phyloP scores from a whole-genome alignment of 2,329 filamentous ascomycete species.

The Gliomastix tumulicola region DNA sequence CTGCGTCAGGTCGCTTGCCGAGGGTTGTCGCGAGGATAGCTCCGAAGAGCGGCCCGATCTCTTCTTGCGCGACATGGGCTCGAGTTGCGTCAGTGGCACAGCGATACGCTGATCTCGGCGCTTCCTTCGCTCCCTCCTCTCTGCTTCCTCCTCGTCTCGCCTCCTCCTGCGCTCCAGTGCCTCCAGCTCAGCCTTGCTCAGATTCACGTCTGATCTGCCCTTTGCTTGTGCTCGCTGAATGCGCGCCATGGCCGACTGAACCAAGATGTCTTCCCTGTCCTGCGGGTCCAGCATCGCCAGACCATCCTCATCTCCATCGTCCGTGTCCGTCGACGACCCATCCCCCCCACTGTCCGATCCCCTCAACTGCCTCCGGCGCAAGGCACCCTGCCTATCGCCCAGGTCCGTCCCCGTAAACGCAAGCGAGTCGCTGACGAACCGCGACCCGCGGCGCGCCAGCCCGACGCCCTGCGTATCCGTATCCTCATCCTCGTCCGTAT shows the following conservation, averaged over 20 bases:
- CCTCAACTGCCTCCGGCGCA: constrained; percentile 3
- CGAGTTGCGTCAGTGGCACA: constrained; percentile 46
- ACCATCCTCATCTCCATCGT: constrained; percentile 22
- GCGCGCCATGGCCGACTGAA: constrained; percentile 71
- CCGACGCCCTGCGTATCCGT: constrained; percentile 49
- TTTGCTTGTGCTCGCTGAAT: constrained; percentile 72
- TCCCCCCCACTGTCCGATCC: constrained; percentile 26
- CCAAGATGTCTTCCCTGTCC: constrained; percentile 67
- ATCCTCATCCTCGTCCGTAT: constrained; percentile 50
- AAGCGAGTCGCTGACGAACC: constrained; percentile 53
- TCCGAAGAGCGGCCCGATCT: constrained; percentile 17
- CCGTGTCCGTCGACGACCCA: constrained; percentile 14
- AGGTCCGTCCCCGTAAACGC: constrained; percentile 54
- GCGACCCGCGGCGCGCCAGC: constrained; percentile 35
- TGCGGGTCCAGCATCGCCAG: constrained; percentile 47
- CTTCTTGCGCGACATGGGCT: constrained; percentile 30
- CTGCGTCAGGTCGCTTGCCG: constrained; percentile 25
- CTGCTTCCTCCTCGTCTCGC: constrained; percentile 44
- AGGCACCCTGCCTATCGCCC: constrained; percentile 25
- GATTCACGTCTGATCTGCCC: constrained; percentile 71
- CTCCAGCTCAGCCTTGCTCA: constrained; percentile 73
- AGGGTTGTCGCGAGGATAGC: constrained; percentile 28
- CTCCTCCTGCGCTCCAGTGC: constrained; percentile 66
- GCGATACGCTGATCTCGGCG: constrained; percentile 41
- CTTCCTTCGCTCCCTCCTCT: constrained; percentile 24